Conservation (phyloP, 2,329 filamentous ascomycete species). For the Colletotrichum eremochloae region DNA sequence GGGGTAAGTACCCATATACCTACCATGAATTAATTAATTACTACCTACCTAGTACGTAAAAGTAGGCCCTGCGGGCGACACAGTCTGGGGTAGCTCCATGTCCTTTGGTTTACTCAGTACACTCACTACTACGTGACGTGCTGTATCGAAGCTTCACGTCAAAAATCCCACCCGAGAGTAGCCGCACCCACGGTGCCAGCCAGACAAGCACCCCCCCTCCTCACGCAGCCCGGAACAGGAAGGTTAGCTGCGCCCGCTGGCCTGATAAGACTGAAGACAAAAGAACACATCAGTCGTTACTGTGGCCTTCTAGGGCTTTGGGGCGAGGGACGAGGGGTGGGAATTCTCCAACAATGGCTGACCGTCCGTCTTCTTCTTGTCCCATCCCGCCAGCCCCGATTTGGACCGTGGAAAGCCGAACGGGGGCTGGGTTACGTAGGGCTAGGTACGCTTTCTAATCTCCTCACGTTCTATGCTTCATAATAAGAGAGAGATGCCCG, state of each 20-base stretch:
- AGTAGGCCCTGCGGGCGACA: conserved; percentile 15
- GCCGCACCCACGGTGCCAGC: neutral
- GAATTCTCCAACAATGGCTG: neutral
- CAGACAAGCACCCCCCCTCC: neutral
- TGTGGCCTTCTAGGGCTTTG: neutral
- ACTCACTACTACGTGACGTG: neutral
- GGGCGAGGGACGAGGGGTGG: no score
- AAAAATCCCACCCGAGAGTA: conserved; percentile 7
- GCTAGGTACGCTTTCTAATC: neutral
- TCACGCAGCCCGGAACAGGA: conserved; percentile 1
- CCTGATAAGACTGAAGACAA: neutral
- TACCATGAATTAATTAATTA: no score
- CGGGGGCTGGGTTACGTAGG: neutral
- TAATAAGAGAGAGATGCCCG: conserved; percentile 1
- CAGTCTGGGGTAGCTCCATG: conserved; percentile 11
- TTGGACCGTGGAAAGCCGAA: conserved; percentile 37
- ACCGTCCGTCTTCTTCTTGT: no score
- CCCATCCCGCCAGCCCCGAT: conserved; percentile 5
- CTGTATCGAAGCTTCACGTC: neutral
- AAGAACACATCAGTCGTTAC: neutral
- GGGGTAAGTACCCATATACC: conserved; percentile 8
- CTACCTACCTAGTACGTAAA: neutral
- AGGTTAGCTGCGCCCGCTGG: neutral
- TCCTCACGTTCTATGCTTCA: neutral
- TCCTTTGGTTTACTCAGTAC: neutral